Evolutionary conservation across 768 basidiomycete genomes (phyloP).

Genomic region (Mycena galopus): DNA sequence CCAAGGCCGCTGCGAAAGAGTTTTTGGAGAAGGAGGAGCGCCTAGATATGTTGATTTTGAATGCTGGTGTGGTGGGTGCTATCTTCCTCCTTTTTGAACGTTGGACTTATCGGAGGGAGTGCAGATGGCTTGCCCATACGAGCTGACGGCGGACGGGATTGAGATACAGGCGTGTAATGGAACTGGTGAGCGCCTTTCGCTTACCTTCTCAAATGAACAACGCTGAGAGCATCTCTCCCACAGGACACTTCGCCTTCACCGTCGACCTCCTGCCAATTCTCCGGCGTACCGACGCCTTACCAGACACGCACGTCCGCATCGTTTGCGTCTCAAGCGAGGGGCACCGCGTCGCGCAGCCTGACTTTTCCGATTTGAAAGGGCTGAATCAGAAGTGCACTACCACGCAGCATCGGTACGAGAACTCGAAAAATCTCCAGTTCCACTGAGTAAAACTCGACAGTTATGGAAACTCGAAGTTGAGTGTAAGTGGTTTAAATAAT

Average conservation of each 20-base stretch:
- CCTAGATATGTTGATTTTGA: not conserved
- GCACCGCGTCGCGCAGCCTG: not conserved
- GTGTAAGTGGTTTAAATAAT: too few relatives aligned
- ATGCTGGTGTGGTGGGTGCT: not conserved
- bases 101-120: not conserved
- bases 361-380: not conserved
- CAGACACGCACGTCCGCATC: not conserved
- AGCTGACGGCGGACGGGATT: not conserved
- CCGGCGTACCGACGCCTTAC: not conserved
- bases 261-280: not conserved
- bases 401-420: not conserved
- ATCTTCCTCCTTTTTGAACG: not conserved
- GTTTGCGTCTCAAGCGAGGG: not conserved
- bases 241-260: not conserved
- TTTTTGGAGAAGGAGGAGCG: not conserved
- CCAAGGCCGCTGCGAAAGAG: not conserved
- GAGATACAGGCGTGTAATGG: not conserved
- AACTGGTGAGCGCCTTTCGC: not conserved
- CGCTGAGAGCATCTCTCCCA: not conserved
- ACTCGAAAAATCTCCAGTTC: too few relatives aligned
- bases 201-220: not conserved
- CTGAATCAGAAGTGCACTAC: not conserved
- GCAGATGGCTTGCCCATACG: not conserved
- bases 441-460: too few relatives aligned
- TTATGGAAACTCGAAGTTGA: too few relatives aligned